phyloP scores from a whole-genome alignment of 192 early-diverging fungal species.

The Rhizophagus sp. region DNA sequence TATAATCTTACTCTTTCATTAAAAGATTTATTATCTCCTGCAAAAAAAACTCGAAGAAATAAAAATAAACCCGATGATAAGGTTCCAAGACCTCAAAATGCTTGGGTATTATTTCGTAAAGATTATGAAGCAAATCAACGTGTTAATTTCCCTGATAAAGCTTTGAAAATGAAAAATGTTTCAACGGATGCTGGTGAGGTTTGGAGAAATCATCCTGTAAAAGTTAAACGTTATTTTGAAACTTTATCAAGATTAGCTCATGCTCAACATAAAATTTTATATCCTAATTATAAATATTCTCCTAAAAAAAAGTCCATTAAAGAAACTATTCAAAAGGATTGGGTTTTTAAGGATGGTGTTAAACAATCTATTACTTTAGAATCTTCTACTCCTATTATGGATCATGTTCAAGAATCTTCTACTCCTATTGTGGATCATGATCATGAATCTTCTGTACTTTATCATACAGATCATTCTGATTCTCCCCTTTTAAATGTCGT shows the following conservation, averaged over 20 bases:
- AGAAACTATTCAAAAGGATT: neutral
- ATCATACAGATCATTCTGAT: neutral
- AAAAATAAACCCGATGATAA: neutral
- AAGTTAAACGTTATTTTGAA: conserved; percentile 26
- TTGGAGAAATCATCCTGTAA: conserved; percentile 3
- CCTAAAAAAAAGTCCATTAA: conserved; percentile 3
- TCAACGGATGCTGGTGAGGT: neutral
- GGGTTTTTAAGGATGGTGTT: neutral
- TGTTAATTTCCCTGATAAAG: neutral
- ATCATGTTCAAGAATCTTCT: neutral
- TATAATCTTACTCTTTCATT: conserved; percentile 11
- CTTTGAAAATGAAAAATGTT: conserved; percentile 11
- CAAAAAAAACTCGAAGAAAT: conserved; percentile 6
- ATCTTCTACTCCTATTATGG: neutral
- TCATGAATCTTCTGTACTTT: neutral
- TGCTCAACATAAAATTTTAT: conserved; percentile 20
- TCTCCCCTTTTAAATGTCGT: no score
- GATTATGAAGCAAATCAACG: conserved; percentile 24
- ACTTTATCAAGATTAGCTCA: conserved; percentile 8
- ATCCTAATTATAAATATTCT: conserved; percentile 18
- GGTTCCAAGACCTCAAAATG: conserved; percentile 28
- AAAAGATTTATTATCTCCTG: neutral
- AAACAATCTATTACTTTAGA: neutral
- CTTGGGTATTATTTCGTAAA: conserved; percentile 27
- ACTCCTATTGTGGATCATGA: neutral